These are phyloP conservation scores for Botrytis byssoidea DNA, from an alignment of 2,329 filamentous ascomycete species.

Conservation along the genomic window DNA sequence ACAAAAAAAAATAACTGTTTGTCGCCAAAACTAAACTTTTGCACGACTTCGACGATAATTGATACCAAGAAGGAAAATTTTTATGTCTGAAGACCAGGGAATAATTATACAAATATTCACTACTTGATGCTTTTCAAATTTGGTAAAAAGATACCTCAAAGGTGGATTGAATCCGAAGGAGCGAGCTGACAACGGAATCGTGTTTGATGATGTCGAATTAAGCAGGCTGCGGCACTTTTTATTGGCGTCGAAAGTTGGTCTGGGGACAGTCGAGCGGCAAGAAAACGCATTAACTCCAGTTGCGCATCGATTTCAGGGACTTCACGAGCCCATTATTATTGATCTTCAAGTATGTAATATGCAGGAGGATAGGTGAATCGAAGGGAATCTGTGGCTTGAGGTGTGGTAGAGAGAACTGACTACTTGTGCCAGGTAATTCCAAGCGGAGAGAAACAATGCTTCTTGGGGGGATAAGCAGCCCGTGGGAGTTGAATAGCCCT, in stretches of 20 bases:
- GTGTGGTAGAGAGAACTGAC: conserved; percentile 27
- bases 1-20: not conserved
- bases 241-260: conserved; percentile 17
- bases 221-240: conserved; percentile 20
- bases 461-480: conserved; percentile 31
- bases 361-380: conserved; percentile 28
- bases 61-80: not conserved
- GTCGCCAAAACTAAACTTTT: not conserved
- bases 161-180: conserved; percentile 15
- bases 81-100: not conserved
- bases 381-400: conserved; percentile 33
- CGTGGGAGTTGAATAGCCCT: conserved; percentile 32
- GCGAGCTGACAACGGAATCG: conserved; percentile 13
- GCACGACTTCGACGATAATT: not conserved
- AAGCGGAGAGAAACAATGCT: conserved; percentile 31
- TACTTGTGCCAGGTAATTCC: conserved; percentile 31
- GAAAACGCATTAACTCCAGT: conserved; percentile 13
- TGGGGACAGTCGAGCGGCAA: conserved; percentile 17
- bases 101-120: conserved; percentile 16
- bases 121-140: conserved; percentile 15
- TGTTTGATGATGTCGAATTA: conserved; percentile 9
- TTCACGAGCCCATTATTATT: conserved; percentile 29
- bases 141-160: not conserved
- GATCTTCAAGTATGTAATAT: conserved; percentile 27
- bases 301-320: conserved; percentile 25